phyloP scores from a whole-genome alignment of 257 asterid genomes.

The Vinca minor region DNA sequence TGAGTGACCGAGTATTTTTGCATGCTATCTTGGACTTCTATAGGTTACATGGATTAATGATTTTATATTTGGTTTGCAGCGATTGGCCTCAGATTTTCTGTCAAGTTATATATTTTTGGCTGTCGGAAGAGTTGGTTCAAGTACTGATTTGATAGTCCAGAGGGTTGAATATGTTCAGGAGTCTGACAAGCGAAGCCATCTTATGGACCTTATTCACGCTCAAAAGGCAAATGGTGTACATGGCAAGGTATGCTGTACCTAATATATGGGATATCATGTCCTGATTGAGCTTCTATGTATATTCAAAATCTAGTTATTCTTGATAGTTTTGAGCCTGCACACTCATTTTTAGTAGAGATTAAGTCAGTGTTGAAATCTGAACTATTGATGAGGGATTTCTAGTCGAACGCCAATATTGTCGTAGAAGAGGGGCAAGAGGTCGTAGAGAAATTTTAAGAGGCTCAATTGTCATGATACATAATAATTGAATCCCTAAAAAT shows the following conservation, averaged over 20 bases:
- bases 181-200: constrained; percentile 90
- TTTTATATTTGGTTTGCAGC: constrained; percentile 40
- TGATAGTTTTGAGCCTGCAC: neutral
- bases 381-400: neutral
- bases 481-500: no score
- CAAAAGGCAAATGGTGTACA: constrained; percentile 68
- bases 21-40: neutral
- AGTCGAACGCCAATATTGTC: neutral
- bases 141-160: constrained; percentile 92
- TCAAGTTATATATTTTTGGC: constrained; percentile 74
- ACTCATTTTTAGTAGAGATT: neutral
- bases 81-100: constrained; percentile 82
- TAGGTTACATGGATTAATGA: neutral
- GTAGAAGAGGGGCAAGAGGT: neutral
- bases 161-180: constrained; percentile 93
- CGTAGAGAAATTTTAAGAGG: neutral
- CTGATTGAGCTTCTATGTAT: neutral
- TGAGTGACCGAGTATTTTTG: no score
- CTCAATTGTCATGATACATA: neutral
- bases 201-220: constrained; percentile 97
- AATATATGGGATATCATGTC: neutral
- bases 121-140: constrained; percentile 98
- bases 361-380: neutral
- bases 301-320: neutral
- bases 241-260: constrained; percentile 49